Conservation (phyloP, 2,329 filamentous ascomycete species). For the Colletotrichum incanum region DNA sequence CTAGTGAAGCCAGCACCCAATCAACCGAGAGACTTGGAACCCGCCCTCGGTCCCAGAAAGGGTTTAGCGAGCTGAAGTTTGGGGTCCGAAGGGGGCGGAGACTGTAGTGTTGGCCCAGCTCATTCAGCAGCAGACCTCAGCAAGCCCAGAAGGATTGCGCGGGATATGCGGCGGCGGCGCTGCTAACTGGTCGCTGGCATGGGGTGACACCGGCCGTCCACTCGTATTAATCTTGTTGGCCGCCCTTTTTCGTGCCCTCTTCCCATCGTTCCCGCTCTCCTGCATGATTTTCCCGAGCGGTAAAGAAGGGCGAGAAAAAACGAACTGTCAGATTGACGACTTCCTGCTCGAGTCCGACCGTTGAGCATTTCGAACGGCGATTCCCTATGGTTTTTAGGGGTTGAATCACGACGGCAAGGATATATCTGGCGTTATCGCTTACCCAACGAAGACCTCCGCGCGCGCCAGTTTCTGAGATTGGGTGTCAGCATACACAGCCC, state of each 20-base stretch:
- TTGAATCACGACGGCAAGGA: neutral
- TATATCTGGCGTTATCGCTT: conserved; percentile 6
- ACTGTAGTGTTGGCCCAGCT: conserved; percentile 18
- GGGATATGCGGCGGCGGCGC: conserved; percentile 12
- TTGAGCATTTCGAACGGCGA: neutral
- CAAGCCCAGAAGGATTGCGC: conserved; percentile 24
- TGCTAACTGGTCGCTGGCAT: conserved; percentile 20
- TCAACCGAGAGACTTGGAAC: neutral
- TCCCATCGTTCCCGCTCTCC: conserved; percentile 25
- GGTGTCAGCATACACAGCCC: conserved; percentile 28
- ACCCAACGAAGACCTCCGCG: neutral
- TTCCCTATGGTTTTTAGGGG: neutral
- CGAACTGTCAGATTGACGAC: conserved; percentile 5
- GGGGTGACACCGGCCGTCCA: conserved; percentile 28
- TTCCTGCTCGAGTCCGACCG: neutral
- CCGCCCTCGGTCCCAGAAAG: conserved; percentile 33
- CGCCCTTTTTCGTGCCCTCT: conserved; percentile 20
- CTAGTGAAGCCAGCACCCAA: conserved; percentile 20
- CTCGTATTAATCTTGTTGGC: conserved; percentile 36
- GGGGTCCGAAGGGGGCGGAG: conserved; percentile 14
- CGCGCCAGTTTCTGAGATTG: conserved; percentile 28
- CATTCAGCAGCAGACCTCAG: conserved; percentile 22
- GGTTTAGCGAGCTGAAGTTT: conserved; percentile 24
- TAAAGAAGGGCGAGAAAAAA: conserved; percentile 8
- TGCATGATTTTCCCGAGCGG: conserved; percentile 28